Base-by-base conservation (phyloP, 116 monocot genomes). In the Zostera marina region DNA sequence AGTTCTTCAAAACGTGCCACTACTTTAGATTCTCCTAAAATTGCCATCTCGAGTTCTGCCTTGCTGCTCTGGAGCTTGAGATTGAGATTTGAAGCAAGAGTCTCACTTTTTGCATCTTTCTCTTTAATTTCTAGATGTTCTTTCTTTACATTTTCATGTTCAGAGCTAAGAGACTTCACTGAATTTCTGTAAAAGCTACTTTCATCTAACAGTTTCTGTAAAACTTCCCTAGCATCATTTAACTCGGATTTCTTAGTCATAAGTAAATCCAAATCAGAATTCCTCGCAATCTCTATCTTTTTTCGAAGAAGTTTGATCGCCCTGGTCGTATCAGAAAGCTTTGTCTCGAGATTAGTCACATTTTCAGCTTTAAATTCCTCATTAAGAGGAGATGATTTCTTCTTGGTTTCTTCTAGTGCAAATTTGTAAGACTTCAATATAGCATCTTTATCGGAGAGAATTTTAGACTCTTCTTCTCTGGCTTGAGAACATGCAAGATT, bases 401-500 rank as follows among this genome's bases (percentile, higher is more conserved):
- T 74, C 41, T 69, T 49, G 11, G 58, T 70, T 54, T 84, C 90
- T 57, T 81, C 70, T 9, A 84, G 53, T 16, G 63, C 66, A 47
- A 63, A 66, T 52, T 54, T 71, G 55, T 81, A 78, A 24, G 60
- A 70, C 40, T 63, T 54, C 44, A 67, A 57, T 4, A 66, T 51
- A 41, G 61, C n/a, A 54, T 65, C 74, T 64, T 90, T 90, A 45
- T 84, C 78, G 4, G 71, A 46, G 47, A 52, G 57, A 15, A 84
- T 84, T 60, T 74, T 78, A 4, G 61, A 63, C 59, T 84, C 79
- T 45, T 84, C 84, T 39, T 79, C 71, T 52, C 70, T 67, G 41
- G 74, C 84, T 73, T 84, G 81, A 47, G 68, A 60, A 11, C 70
- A 66, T 8, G 90, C 84, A 56, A 66, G 65, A 58, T 81, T 78